These are phyloP conservation scores for Fusarium sp. DNA, from an alignment of 2,329 filamentous ascomycete genomes.

Conservation along the genomic window DNA sequence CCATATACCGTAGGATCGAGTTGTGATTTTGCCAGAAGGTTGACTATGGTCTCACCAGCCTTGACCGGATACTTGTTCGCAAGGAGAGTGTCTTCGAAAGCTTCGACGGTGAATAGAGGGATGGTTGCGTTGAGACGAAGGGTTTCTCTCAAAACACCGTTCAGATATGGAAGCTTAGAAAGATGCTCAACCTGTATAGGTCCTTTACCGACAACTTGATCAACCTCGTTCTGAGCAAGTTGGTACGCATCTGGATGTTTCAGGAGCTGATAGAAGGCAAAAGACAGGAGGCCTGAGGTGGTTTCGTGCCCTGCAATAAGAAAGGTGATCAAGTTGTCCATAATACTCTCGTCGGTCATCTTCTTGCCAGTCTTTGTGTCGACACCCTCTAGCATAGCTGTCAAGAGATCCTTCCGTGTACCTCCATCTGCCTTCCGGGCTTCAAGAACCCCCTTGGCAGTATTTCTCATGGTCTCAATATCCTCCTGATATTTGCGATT, in stretches of 20 bases:
- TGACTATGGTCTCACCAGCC: slow-evolving; percentile 64
- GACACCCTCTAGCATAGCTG: slow-evolving; percentile 76
- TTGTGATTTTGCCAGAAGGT: slow-evolving; percentile 69
- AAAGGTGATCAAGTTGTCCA: slow-evolving; percentile 80
- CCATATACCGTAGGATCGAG: slow-evolving; percentile 75
- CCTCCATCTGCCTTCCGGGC: slow-evolving; percentile 68
- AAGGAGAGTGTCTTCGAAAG: slow-evolving; percentile 68
- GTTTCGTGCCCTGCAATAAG: slow-evolving; percentile 81
- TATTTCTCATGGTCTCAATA: slow-evolving; percentile 68
- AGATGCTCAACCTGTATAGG: slow-evolving; percentile 73
- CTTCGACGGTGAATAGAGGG: slow-evolving; percentile 67
- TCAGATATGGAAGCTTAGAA: slow-evolving; percentile 75
- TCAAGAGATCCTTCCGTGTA: slow-evolving; percentile 76
- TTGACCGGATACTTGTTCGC: slow-evolving; percentile 73
- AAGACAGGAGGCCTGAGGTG: slow-evolving; percentile 76
- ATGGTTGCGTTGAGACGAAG: slow-evolving; percentile 75
- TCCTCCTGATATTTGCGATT: slow-evolving; percentile 67
- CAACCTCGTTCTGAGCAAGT: slow-evolving; percentile 77
- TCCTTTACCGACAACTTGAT: slow-evolving; percentile 72
- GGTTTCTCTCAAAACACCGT: slow-evolving; percentile 75
- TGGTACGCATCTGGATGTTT: slow-evolving; percentile 72
- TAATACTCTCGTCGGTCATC: slow-evolving; percentile 73
- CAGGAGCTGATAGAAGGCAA: slow-evolving; percentile 75
- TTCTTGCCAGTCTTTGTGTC: slow-evolving; percentile 77
- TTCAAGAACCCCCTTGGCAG: slow-evolving; percentile 71